Evolutionary conservation across 768 basidiomycete genomes (phyloP).

Genomic region (Holtermannia corniformis): DNA sequence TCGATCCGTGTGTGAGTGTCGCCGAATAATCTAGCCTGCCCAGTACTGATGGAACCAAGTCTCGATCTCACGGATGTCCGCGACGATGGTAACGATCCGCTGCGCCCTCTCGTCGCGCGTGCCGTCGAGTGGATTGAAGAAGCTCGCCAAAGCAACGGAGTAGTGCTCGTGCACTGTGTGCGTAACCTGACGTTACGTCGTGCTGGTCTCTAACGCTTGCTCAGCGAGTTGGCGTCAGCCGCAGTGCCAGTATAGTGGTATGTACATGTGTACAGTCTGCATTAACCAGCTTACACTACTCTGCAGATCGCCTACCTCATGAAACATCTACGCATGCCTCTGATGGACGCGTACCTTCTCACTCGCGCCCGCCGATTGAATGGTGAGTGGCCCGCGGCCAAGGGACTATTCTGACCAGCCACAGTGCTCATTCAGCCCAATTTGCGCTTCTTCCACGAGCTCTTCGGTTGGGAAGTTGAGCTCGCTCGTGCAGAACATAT

Average conservation of each 20-base stretch:
- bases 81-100: slow-evolving; percentile 92
- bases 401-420: not conserved
- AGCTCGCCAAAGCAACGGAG: slow-evolving; percentile 71
- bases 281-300: not conserved
- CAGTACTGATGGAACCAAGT: slow-evolving; percentile 7
- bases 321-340: slow-evolving; percentile 73
- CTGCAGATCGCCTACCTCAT: slow-evolving; percentile 87
- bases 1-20: slow-evolving; percentile 20
- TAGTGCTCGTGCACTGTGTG: slow-evolving; percentile 81
- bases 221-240: slow-evolving; percentile 84
- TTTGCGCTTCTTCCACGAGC: slow-evolving; percentile 86
- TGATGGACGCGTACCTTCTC: slow-evolving; percentile 88
- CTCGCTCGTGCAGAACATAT: slow-evolving; percentile 49
- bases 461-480: slow-evolving; percentile 88
- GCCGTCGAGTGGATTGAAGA: slow-evolving; percentile 91
- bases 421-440: slow-evolving; percentile 88
- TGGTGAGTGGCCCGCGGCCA: slow-evolving; percentile 20
- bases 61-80: slow-evolving; percentile 50
- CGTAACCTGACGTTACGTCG: slow-evolving; percentile 8
- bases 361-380: slow-evolving; percentile 80
- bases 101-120: slow-evolving; percentile 75
- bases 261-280: too few species aligned
- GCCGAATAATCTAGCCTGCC: not conserved
- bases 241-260: slow-evolving; percentile 85
- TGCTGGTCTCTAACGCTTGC: not conserved